Evolutionary conservation across 2,329 filamentous ascomycete species (phyloP), one percentile per base, ranked within the genome.

Genomic region (Aspergillus floridensis): DNA sequence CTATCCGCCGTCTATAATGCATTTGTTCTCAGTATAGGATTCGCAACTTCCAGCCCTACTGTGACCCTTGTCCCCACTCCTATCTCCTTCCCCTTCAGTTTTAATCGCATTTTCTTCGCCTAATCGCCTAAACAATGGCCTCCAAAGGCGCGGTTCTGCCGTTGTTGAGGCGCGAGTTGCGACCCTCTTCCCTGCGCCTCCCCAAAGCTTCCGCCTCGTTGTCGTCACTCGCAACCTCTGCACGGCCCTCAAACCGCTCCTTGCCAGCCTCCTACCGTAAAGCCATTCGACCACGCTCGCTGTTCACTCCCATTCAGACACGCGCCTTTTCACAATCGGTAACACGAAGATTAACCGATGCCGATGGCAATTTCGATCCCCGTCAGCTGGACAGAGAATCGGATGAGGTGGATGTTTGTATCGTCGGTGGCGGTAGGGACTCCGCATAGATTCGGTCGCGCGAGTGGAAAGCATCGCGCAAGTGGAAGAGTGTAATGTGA

Each of bases 401-500:
- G 56, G 95, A 99, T 71, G 81, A 95, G 78, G 95, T 99, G 31
- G 95, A 99, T 77, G 93, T 99, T 31, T 96, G 92, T 77, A 98
- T 99, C 70, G 87, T 99, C 56, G 95, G 95, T 71, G 95, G 91
- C 75, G 93, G 84, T 86, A 80, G 70, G 77, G 19, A 44, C 47
- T 38, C 49, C 44, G 19, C 24, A 19, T 16, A 29, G 35, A 29
- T 24, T 14, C 26, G 22, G 24, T 49, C 5, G 46, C n/a, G n/a
- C 7, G 21, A 10, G 22, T 16, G 24, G 22, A 2, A 6, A 3
- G 26, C 14, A 56, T n/a, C 7, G 38, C 38, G 38, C 32, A 14
- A 48, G 12, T 49, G 32, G 14, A 21, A 24, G 38, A 35, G 11
- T 31, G 14, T 21, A 14, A 31, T 35, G 29, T 53, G 29, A 38